Evolutionary conservation across 331 rosid species (phyloP).

Genomic region (Dryas integrifolia): DNA sequence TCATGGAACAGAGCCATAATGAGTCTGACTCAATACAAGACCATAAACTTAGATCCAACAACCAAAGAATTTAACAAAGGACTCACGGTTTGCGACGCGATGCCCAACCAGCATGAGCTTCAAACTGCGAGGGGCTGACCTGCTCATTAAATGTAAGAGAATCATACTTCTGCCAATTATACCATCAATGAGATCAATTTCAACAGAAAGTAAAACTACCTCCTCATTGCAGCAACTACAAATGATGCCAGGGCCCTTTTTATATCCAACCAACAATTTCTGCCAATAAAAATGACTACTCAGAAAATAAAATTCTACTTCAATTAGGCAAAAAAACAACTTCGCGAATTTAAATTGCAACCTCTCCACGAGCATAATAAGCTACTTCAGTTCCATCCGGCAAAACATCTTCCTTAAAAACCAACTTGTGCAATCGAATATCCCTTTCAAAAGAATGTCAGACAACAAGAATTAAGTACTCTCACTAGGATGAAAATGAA

Average conservation of each 20-base stretch:
- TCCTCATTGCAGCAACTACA: slow-evolving; percentile 69
- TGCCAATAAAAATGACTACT: slow-evolving; percentile 29
- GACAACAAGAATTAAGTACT: slow-evolving; percentile 10
- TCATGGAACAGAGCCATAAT: slow-evolving; percentile 8
- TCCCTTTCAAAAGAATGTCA: slow-evolving; percentile 54
- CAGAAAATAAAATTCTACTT: slow-evolving; percentile 26
- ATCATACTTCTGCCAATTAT: neutral
- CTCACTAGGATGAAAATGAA: slow-evolving; percentile 3
- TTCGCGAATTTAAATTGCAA: slow-evolving; percentile 21
- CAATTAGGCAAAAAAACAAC: slow-evolving; percentile 9
- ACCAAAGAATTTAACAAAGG: slow-evolving; percentile 21
- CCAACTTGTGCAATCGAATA: slow-evolving; percentile 78
- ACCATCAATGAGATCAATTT: slow-evolving; percentile 1
- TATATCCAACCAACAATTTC: slow-evolving; percentile 76
- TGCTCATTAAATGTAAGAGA: slow-evolving; percentile 31
- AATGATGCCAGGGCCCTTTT: slow-evolving; percentile 59
- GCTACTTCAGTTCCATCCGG: slow-evolving; percentile 84
- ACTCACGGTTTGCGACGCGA: slow-evolving; percentile 98
- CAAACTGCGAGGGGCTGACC: slow-evolving; percentile 92
- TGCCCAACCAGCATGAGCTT: slow-evolving; percentile 97
- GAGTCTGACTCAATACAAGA: neutral
- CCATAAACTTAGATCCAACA: neutral
- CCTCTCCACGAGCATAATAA: slow-evolving; percentile 79
- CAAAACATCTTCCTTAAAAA: slow-evolving; percentile 72
- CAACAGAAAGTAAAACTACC: slow-evolving; percentile 37